These are phyloP conservation scores for Chaetoscypha palmicola DNA, from an alignment of 2,329 filamentous ascomycete genomes.

Conservation along the genomic window DNA sequence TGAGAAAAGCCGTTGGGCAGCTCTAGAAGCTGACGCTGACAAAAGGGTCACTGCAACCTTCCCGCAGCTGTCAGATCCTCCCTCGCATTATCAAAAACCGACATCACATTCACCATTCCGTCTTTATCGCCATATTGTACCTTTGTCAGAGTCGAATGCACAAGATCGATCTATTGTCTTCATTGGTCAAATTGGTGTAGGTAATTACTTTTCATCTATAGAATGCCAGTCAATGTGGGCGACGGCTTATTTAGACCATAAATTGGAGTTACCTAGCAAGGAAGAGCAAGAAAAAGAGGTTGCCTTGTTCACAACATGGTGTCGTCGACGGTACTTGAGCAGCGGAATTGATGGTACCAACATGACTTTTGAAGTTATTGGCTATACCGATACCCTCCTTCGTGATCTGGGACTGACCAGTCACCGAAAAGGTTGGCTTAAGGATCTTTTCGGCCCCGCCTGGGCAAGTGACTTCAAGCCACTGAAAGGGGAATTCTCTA, in stretches of 20 bases:
- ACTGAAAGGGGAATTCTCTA: conserved; percentile 21
- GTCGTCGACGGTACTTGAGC: conserved; percentile 25
- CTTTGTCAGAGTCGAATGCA: conserved; percentile 10
- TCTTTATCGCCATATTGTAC: conserved; percentile 24
- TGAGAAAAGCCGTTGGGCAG: conserved; percentile 21
- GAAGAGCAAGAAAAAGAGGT: conserved; percentile 21
- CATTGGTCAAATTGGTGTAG: conserved; percentile 22
- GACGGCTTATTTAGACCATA: conserved; percentile 24
- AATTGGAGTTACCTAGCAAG: conserved; percentile 17
- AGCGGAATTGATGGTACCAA: conserved; percentile 25
- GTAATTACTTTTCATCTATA: conserved; percentile 23
- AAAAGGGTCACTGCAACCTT: conserved; percentile 20
- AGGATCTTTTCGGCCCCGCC: conserved; percentile 23
- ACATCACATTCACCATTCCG: conserved; percentile 20
- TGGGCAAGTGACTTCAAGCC: conserved; percentile 21
- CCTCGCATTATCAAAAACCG: conserved; percentile 18
- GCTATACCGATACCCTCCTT: conserved; percentile 26
- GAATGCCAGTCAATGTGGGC: conserved; percentile 28
- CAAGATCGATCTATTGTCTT: conserved; percentile 26
- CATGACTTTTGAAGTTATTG: conserved; percentile 25
- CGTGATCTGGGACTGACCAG: conserved; percentile 24
- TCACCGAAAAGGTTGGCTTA: conserved; percentile 26
- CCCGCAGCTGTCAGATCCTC: conserved; percentile 24
- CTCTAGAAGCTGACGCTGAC: conserved; percentile 22
- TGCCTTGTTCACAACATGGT: conserved; percentile 24